Evolutionary conservation across 345 rosid species (phyloP), one percentile per base, ranked within the genome.

Genomic region (Anacardium occidentale): DNA sequence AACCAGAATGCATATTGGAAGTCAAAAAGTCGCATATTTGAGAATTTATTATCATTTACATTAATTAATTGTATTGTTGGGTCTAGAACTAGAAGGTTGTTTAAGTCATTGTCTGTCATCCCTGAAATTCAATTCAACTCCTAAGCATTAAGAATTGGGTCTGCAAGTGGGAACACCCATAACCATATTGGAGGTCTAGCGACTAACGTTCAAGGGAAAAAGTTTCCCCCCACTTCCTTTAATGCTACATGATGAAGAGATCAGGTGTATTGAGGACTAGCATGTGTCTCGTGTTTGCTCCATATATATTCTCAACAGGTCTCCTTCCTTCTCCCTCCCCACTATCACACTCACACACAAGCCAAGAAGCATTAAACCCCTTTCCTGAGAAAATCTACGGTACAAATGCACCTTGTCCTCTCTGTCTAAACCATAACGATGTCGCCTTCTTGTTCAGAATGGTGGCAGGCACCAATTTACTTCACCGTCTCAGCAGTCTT

Each of bases 381-480:
- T 2, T 47, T 25, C 10, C 32, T 29, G 32, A 29, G 32, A 37
- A 56, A 56, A 15, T 21, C 55, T 56, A 34, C 40, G 40, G 37
- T 55, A 21, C 17, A 68, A 10, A 2, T 44, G 29, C 47, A 29
- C 17, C 25, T 24, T 57, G 24, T 44, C 9, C 29, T 34, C 48
- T 53, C 50, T 18, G 13, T 17, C 59, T 54, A 68, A 45, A 40
- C 68, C 40, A 22, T 14, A 25, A 24, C 55, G 42, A 82, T 81
- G 84, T 76, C 44, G 4, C 14, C 65, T 73, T 72, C 82, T 76
- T 61, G 73, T 70, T 80, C 81, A 40, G 66, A 75, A 18, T 79
- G 89, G 83, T 83, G 91, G 87, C 85, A 69, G n/a, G 85, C 80
- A 37, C 85, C 89, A 0, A 69, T 84, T 78, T 90, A 83, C 91